These are phyloP conservation scores for Trichoderma arundinaceum DNA, from an alignment of 2,329 filamentous ascomycete genomes.

Conservation along the genomic window DNA sequence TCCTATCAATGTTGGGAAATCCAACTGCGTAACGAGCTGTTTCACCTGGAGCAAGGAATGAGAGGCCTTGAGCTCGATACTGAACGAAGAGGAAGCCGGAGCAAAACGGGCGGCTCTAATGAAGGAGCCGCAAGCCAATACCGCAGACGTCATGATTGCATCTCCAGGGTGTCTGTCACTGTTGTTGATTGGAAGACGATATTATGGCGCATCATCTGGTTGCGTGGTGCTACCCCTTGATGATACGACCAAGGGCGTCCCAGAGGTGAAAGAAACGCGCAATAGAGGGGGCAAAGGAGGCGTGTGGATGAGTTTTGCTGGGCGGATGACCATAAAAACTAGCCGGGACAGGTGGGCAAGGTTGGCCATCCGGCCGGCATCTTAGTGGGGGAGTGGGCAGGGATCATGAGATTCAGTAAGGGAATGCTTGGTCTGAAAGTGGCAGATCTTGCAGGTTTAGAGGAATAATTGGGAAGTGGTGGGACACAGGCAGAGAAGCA, in stretches of 20 bases:
- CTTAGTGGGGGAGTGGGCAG: conserved; percentile 28
- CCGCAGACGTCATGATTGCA: conserved; percentile 16
- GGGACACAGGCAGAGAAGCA: conserved; percentile 2
- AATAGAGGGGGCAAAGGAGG: conserved; percentile 1
- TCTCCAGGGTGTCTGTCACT: not conserved
- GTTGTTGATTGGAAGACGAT: conserved; percentile 22
- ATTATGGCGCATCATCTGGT: conserved; percentile 21
- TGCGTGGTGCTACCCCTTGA: conserved; percentile 23
- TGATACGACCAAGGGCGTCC: conserved; percentile 8
- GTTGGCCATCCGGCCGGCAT: conserved; percentile 26
- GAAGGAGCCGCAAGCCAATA: conserved; percentile 9
- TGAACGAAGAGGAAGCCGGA: not conserved
- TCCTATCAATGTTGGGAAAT: not conserved
- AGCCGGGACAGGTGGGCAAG: conserved; percentile 18
- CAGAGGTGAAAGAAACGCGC: conserved; percentile 10
- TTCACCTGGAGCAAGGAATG: not conserved
- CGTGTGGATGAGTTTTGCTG: conserved; percentile 21
- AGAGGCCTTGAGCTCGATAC: not conserved
- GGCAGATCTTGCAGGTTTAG: conserved; percentile 31
- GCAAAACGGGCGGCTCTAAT: not conserved
- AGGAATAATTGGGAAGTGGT: conserved; percentile 13
- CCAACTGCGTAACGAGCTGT: not conserved
- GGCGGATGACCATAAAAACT: conserved; percentile 28
- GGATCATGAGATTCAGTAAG: conserved; percentile 32
- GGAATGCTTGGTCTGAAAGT: conserved; percentile 25